Conservation (phyloP, 208 protist genomes). For the Leishmania lainsoni region DNA sequence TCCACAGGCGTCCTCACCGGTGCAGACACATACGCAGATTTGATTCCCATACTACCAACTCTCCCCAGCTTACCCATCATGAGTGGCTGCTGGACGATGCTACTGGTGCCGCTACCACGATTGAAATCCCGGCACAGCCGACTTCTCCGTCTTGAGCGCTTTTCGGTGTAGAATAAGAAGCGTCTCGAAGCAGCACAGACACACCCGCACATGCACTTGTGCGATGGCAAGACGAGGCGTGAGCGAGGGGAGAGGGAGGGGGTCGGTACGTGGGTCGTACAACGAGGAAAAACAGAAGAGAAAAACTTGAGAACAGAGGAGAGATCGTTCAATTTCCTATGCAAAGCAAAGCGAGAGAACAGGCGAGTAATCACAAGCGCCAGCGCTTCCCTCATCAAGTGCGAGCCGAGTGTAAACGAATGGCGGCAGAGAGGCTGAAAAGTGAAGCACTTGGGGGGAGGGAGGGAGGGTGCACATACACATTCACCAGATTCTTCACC, state of each 20-base stretch:
- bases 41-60: constrained; percentile 9
- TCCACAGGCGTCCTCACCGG: background rate
- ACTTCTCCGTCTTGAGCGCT: no score
- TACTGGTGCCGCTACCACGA: background rate
- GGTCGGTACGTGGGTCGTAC: background rate
- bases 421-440: background rate
- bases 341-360: background rate
- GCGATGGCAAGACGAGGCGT: background rate
- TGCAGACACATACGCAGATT: background rate
- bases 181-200: background rate
- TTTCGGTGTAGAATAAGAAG: background rate
- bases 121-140: background rate
- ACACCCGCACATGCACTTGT: background rate
- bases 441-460: background rate
- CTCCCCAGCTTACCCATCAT: background rate
- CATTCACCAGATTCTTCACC: constrained; percentile 36
- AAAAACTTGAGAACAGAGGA: no score
- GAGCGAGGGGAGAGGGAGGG: background rate
- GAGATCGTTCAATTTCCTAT: background rate
- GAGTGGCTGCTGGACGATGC: background rate
- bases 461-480: background rate
- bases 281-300: background rate
- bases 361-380: background rate
- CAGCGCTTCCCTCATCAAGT: background rate
- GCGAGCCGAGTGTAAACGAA: background rate